Conservation (phyloP, 371 early-diverging fungal species). For the Mucor plumbeus region DNA sequence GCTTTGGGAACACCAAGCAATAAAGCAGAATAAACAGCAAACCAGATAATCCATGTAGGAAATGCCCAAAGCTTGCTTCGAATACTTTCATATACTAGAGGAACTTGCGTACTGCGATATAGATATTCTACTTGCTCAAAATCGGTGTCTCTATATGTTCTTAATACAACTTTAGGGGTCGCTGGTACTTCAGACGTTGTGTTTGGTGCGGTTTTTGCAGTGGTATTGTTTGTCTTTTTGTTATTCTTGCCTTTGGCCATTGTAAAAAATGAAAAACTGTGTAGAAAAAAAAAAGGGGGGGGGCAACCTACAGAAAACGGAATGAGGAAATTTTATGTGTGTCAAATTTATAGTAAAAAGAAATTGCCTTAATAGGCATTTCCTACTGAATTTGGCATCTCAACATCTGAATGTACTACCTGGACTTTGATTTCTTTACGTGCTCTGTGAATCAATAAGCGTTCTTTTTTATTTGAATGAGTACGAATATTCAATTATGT, state of each 20-base stretch:
- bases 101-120: constrained; percentile 33
- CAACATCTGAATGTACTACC: not conserved
- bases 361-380: constrained; percentile 3
- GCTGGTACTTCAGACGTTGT: not conserved
- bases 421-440: not conserved
- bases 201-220: not conserved
- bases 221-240: not conserved
- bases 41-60: constrained; percentile 47
- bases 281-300: not conserved
- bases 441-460: not conserved
- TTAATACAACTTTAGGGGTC: constrained; percentile 37
- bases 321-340: not conserved
- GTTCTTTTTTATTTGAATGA: not conserved
- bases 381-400: not conserved
- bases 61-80: constrained; percentile 50
- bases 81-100: constrained; percentile 48
- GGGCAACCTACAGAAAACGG: not conserved
- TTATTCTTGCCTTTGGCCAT: not conserved
- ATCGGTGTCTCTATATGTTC: constrained; percentile 44
- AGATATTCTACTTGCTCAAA: constrained; percentile 34
- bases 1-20: constrained; percentile 29
- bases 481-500: not conserved
- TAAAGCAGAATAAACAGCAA: constrained; percentile 38
- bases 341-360: not conserved
- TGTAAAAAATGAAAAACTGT: not conserved